Percentiles rank a stretch among this genome's conserved stretches.
Conservation (phyloP, 495 filamentous ascomycete species). For the Penicillium cinerascens region DNA sequence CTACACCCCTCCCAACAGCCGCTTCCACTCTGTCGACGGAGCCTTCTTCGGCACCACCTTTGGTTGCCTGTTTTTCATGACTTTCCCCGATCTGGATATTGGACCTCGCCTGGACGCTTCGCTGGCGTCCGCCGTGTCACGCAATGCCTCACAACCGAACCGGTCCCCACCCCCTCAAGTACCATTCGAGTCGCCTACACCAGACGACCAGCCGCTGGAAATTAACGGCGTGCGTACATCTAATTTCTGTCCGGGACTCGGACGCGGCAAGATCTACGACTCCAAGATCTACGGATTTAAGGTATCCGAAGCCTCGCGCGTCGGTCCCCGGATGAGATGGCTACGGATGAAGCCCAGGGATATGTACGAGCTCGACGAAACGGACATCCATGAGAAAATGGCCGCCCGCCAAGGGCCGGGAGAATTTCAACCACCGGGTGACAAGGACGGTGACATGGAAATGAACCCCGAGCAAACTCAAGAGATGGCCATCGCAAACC, state of each 20-base stretch:
- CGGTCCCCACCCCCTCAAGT: slow-evolving; percentile 20
- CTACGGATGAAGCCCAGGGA: slow-evolving; percentile 78
- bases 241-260: slow-evolving; percentile 87
- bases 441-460: slow-evolving; percentile 48
- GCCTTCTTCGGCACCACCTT: slow-evolving; percentile 98
- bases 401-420: slow-evolving; percentile 27
- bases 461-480: slow-evolving; percentile 32
- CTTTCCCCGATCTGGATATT: slow-evolving; percentile 91
- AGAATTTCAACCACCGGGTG: slow-evolving; percentile 39
- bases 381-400: slow-evolving; percentile 12
- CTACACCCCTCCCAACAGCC: slow-evolving; percentile 94
- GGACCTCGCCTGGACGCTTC: slow-evolving; percentile 33
- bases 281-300: slow-evolving; percentile 95
- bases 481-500: slow-evolving; percentile 38
- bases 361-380: slow-evolving; percentile 79
- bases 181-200: slow-evolving; percentile 27
- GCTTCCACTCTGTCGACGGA: slow-evolving; percentile 96
- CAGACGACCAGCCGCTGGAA: slow-evolving; percentile 48
- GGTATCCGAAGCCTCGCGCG: slow-evolving; percentile 80
- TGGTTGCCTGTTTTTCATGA: slow-evolving; percentile 92
- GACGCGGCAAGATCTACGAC: slow-evolving; percentile 80
- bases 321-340: slow-evolving; percentile 96
- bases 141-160: slow-evolving; percentile 29
- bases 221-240: slow-evolving; percentile 81
- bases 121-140: slow-evolving; percentile 28